Conservation (phyloP, 495 filamentous ascomycete species). For the Lasiosphaeria miniovina region DNA sequence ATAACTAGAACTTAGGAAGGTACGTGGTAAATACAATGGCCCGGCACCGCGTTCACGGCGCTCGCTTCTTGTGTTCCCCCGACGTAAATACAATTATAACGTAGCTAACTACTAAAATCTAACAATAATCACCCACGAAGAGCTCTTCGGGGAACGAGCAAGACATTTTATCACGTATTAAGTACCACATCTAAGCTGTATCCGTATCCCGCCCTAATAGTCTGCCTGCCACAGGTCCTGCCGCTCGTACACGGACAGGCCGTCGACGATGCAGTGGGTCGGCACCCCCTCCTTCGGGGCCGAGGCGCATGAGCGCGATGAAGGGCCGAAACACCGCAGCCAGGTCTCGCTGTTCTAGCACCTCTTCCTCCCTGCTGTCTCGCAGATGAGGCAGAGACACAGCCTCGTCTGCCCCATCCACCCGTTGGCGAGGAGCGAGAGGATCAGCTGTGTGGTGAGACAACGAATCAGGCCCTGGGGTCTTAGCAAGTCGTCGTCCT, state of each 20-base stretch:
- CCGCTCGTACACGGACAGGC: conserved; percentile 15
- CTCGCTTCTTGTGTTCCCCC: no score
- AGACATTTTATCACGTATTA: no score
- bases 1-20: no score
- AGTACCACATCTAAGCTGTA: no score
- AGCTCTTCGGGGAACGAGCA: no score
- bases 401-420: conserved; percentile 1
- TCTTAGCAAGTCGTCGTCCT: conserved; percentile 12
- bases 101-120: no score
- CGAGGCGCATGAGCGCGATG: conserved; percentile 2
- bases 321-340: conserved; percentile 12
- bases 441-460: conserved; percentile 13
- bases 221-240: conserved; percentile 11
- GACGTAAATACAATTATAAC: no score
- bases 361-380: conserved; percentile 7
- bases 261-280: conserved; percentile 14
- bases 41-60: no score
- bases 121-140: no score
- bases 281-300: conserved; percentile 1
- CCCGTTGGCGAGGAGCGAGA: conserved; percentile 10
- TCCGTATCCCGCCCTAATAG: conserved; percentile 8
- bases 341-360: not conserved
- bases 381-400: conserved; percentile 6
- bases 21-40: no score
- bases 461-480: conserved; percentile 12